A percentile compares a stretch with the other conserved stretches of the same genome.
Conservation (phyloP, 2,329 filamentous ascomycete genomes). For the Cordyceps fumosorosea region DNA sequence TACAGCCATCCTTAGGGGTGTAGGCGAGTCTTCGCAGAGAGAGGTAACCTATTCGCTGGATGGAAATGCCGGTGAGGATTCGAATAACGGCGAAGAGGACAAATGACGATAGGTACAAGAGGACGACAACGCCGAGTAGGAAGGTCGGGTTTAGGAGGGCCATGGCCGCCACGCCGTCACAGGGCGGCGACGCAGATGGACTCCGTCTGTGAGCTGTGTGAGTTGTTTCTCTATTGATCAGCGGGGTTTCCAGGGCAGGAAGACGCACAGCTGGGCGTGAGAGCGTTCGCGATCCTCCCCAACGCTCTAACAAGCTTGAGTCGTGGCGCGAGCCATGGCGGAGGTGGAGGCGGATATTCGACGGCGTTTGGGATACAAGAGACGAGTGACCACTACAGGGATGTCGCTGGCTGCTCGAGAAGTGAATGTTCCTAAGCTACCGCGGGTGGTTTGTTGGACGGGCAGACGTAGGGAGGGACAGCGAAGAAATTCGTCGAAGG, state of each 20-base stretch:
- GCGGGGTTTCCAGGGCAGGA: background rate
- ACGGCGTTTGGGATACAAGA: background rate
- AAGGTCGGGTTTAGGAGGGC: slow-evolving; percentile 70
- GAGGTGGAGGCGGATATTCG: background rate
- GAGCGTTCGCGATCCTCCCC: background rate
- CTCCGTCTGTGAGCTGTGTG: background rate
- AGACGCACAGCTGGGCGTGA: background rate
- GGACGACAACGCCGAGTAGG: slow-evolving; percentile 74
- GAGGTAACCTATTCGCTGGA: slow-evolving; percentile 89
- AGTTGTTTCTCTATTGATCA: background rate
- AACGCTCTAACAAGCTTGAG: slow-evolving; percentile 6
- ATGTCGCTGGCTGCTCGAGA: too few relatives aligned
- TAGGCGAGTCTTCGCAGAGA: slow-evolving; percentile 88
- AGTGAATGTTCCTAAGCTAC: background rate
- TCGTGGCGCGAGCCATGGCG: slow-evolving; percentile 1
- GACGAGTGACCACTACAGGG: background rate
- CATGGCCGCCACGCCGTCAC: slow-evolving; percentile 34
- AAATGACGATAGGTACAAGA: slow-evolving; percentile 87
- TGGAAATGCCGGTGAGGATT: slow-evolving; percentile 88
- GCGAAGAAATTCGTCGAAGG: background rate
- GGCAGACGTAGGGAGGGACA: background rate
- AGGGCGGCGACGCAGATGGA: background rate
- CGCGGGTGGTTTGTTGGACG: background rate
- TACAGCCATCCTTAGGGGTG: slow-evolving; percentile 79
- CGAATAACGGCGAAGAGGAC: slow-evolving; percentile 88